Evolutionary conservation across 345 rosid genomes (phyloP).

Genomic region (Fremontodendron californicum): DNA sequence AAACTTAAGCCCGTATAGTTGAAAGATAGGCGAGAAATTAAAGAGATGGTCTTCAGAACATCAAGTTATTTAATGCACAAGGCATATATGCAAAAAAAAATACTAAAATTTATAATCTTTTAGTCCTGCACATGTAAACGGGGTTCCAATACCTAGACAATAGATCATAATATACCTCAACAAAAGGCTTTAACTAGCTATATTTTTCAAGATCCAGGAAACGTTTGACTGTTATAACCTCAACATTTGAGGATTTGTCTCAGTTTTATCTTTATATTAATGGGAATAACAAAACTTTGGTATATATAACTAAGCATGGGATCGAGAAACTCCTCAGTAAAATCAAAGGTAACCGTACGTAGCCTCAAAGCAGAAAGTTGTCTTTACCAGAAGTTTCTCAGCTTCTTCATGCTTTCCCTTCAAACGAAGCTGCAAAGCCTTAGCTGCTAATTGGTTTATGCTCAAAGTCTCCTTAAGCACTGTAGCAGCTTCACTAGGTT

Average conservation of each 20-base stretch:
- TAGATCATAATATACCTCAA: background rate
- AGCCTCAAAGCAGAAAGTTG: background rate
- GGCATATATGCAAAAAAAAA: background rate
- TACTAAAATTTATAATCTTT: background rate
- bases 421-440: slow-evolving; percentile 81
- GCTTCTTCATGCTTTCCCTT: slow-evolving; percentile 92
- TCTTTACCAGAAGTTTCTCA: slow-evolving; percentile 66
- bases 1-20: slow-evolving; percentile 2
- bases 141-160: background rate
- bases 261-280: background rate
- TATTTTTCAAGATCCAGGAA: background rate
- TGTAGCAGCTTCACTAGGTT: slow-evolving; percentile 26
- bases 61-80: background rate
- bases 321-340: background rate
- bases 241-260: background rate
- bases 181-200: background rate
- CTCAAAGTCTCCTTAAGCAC: slow-evolving; percentile 40
- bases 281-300: background rate
- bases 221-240: background rate
- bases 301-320: background rate
- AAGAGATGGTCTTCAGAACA: background rate
- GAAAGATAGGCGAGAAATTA: background rate
- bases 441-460: slow-evolving; percentile 82
- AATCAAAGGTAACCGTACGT: background rate
- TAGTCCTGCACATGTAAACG: background rate